A percentile compares a stretch with the other conserved stretches of the same genome.
phyloP scores from a whole-genome alignment of 768 basidiomycete genomes.

The Russula vinacea region DNA sequence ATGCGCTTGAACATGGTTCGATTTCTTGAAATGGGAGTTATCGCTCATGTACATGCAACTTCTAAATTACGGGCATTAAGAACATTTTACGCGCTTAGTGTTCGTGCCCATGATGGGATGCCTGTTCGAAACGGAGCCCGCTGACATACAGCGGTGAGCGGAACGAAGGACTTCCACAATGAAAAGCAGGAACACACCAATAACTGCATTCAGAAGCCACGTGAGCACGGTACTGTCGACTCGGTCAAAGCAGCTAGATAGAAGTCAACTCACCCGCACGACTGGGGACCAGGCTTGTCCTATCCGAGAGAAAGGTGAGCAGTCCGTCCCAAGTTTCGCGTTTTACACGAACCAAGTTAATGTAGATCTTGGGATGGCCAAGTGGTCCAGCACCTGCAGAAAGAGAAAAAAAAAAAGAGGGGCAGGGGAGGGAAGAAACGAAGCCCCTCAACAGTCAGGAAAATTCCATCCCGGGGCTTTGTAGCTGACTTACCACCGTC shows the following conservation, averaged over 20 bases:
- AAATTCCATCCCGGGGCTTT: background rate
- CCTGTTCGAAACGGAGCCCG: conserved; percentile 87
- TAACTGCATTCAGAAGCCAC: conserved; percentile 39
- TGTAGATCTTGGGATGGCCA: conserved; percentile 95
- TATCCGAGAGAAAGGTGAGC: conserved; percentile 35
- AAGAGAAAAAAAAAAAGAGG: background rate
- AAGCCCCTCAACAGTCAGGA: background rate
- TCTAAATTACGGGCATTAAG: conserved; percentile 20
- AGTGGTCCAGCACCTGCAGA: conserved; percentile 82
- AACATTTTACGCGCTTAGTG: conserved; percentile 29
- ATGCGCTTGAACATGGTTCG: background rate
- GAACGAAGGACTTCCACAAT: background rate
- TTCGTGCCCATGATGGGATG: conserved; percentile 63
- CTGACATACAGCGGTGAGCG: conserved; percentile 41
- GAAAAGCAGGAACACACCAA: conserved; percentile 40
- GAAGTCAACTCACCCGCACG: conserved; percentile 77
- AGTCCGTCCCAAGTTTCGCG: background rate
- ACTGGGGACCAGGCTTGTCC: conserved; percentile 84
- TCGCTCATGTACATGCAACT: background rate
- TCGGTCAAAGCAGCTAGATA: conserved; percentile 21
- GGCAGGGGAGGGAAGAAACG: background rate
- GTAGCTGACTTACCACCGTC: conserved; percentile 77
- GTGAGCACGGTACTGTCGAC: conserved; percentile 9
- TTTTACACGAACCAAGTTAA: conserved; percentile 73
- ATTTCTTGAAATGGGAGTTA: background rate